These are phyloP conservation scores for Acacia confusa DNA, from an alignment of 306 rosid genomes.

Conservation along the genomic window DNA sequence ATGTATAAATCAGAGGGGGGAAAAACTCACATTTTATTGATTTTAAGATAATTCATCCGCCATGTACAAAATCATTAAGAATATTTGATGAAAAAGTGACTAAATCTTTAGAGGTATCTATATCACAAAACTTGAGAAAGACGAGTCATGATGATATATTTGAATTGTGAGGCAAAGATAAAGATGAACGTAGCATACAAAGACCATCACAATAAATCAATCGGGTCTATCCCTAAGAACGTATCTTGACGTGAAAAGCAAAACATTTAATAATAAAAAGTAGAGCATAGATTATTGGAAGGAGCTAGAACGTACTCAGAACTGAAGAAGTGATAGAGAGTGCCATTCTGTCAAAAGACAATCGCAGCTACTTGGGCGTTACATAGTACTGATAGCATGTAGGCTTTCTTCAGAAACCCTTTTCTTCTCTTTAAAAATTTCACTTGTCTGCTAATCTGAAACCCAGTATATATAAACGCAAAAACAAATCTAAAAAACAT, in stretches of 20 bases:
- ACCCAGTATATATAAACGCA: neutral
- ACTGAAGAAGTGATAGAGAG: conserved; percentile 59
- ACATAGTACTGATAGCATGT: conserved; percentile 67
- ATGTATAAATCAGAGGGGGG: too few species aligned
- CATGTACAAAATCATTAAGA: neutral
- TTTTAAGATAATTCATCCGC: neutral
- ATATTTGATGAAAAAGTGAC: neutral
- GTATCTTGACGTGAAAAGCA: neutral
- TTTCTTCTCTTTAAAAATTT: conserved; percentile 62
- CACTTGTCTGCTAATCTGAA: conserved; percentile 24
- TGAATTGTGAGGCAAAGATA: neutral
- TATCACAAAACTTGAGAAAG: too few species aligned
- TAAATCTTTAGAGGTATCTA: neutral
- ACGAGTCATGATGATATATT: neutral
- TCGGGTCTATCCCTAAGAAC: neutral
- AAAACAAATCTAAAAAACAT: neutral
- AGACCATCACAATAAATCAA: too few species aligned
- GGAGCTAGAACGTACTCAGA: conserved; percentile 48
- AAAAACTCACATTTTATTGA: too few species aligned
- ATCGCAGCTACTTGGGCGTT: conserved; percentile 64
- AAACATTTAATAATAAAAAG: too few species aligned
- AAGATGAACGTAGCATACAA: neutral
- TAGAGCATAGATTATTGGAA: neutral
- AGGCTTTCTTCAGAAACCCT: conserved; percentile 33
- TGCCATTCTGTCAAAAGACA: conserved; percentile 66